phyloP scores from a whole-genome alignment of 2,329 filamentous ascomycete genomes.

The Colletotrichum sp. region DNA sequence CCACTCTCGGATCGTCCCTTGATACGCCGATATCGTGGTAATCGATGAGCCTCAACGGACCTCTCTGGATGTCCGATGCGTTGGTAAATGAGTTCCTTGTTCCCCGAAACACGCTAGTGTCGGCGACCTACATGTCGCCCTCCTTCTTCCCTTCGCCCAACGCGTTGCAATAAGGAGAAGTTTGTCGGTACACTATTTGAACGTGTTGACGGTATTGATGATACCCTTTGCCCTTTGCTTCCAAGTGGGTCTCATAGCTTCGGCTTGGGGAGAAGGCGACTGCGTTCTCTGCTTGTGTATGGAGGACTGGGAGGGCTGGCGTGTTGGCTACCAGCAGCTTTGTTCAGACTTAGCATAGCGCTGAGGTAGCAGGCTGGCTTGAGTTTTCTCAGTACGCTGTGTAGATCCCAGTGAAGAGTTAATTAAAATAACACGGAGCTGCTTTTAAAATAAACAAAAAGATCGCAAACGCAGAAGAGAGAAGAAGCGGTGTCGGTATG shows the following conservation, averaged over 20 bases:
- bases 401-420: no score
- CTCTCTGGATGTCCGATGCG: not conserved
- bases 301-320: not conserved
- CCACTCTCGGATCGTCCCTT: not conserved
- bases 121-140: not conserved
- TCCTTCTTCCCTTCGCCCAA: not conserved
- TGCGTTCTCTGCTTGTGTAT: not conserved
- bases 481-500: not conserved
- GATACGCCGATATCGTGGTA: not conserved
- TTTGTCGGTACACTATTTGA: not conserved
- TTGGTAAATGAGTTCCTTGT: not conserved
- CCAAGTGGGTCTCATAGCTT: not conserved
- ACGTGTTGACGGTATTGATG: accelerated
- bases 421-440: not conserved
- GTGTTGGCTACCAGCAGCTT: not conserved
- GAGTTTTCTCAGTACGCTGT: not conserved
- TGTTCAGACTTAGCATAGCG: not conserved
- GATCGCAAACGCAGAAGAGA: not conserved
- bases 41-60: not conserved
- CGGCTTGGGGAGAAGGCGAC: not conserved
- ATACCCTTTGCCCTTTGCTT: not conserved
- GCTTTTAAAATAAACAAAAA: not conserved
- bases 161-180: not conserved
- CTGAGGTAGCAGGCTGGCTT: not conserved
- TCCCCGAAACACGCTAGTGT: not conserved